Percentiles rank a stretch among this genome's conserved stretches.
Evolutionary conservation across 139 green algal species (phyloP).

Genomic region (Chlorella ohadii): DNA sequence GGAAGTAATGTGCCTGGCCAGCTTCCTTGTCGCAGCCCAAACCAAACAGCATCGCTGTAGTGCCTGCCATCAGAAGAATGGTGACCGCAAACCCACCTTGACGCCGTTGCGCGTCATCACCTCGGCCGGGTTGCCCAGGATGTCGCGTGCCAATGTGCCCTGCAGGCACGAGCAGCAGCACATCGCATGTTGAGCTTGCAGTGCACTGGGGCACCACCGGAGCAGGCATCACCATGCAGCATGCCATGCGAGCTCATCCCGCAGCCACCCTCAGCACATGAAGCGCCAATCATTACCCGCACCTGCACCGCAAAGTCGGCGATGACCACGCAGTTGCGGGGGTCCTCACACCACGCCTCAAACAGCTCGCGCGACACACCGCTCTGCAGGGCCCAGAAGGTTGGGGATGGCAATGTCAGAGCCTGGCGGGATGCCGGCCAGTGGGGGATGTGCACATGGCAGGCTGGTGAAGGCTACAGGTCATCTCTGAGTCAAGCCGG

Average conservation of each 20-base stretch:
- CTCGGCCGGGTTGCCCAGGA: slow-evolving; percentile 85
- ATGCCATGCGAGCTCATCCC: background rate
- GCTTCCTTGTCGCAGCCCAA: no score
- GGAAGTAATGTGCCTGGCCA: no score
- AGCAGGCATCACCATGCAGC: no score
- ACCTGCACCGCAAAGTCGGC: slow-evolving; percentile 96
- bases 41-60: no score
- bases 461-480: no score
- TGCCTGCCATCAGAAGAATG: no score
- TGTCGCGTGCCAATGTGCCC: slow-evolving; percentile 94
- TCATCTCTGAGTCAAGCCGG: no score
- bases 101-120: slow-evolving; percentile 73
- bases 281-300: no score
- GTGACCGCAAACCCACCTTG: slow-evolving; percentile 56
- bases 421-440: background rate
- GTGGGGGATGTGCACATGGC: no score
- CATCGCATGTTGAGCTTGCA: background rate
- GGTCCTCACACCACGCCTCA: slow-evolving; percentile 94
- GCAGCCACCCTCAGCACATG: no score
- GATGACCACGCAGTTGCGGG: slow-evolving; percentile 94
- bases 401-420: background rate
- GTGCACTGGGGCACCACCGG: no score
- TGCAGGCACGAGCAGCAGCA: slow-evolving; percentile 25
- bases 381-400: slow-evolving; percentile 44
- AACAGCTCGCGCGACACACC: slow-evolving; percentile 90